Conservation (phyloP, 1,284 basidiomycete species). For the Pterulicium gracile region DNA sequence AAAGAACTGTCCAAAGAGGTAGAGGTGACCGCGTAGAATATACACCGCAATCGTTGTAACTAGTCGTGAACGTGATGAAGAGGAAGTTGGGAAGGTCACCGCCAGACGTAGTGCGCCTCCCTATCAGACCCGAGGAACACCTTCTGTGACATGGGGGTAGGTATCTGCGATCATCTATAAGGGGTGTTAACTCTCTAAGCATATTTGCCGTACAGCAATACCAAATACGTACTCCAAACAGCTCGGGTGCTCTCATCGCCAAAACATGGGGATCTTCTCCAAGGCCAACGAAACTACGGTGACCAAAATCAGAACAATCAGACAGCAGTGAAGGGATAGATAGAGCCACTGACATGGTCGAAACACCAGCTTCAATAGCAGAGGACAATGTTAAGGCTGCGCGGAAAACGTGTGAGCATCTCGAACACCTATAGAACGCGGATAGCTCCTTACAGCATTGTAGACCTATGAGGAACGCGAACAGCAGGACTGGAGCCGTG, state of each 20-base stretch:
- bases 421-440: conserved; percentile 7
- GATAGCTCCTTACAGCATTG: conserved; percentile 48
- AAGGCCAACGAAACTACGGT: conserved; percentile 64
- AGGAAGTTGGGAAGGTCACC: too few species aligned
- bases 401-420: conserved; percentile 3
- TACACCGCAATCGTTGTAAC: too few species aligned
- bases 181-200: not conserved
- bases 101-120: too few species aligned
- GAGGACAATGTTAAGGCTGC: conserved; percentile 56
- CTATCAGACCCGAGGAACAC: not conserved
- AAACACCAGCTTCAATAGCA: conserved; percentile 72
- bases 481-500: conserved; percentile 68
- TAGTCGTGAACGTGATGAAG: too few species aligned
- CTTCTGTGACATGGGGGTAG: not conserved
- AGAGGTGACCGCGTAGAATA: too few species aligned
- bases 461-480: conserved; percentile 71
- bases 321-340: not conserved
- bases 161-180: conserved; percentile 1
- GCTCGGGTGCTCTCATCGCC: conserved; percentile 59
- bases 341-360: conserved; percentile 52
- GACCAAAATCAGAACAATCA: not conserved
- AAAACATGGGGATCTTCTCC: conserved; percentile 75
- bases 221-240: conserved; percentile 39
- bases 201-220: not conserved
- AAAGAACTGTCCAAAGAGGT: too few species aligned